Evolutionary conservation across 1,284 basidiomycete genomes (phyloP).

Genomic region (Neonothopanus nambi): DNA sequence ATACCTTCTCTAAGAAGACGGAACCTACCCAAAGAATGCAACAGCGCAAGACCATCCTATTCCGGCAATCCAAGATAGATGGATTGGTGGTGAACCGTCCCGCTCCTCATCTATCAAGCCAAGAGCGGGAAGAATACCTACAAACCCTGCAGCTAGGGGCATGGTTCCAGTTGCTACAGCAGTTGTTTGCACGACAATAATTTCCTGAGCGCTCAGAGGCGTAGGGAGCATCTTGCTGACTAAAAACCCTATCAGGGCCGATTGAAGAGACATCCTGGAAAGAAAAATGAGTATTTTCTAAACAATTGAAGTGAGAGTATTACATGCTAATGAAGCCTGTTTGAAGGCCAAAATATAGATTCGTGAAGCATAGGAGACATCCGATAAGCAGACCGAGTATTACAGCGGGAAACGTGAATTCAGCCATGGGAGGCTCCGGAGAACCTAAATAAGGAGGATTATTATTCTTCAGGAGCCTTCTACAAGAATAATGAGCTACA

Average conservation of each 20-base stretch:
- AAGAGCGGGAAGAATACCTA: slow-evolving; percentile 92
- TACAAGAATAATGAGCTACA: too few relatives aligned
- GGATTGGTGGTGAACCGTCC: slow-evolving; percentile 79
- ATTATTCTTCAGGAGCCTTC: too few relatives aligned
- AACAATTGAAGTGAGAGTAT: slow-evolving; percentile 16
- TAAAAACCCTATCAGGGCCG: slow-evolving; percentile 88
- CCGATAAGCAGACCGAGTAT: slow-evolving; percentile 65
- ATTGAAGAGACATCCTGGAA: slow-evolving; percentile 92
- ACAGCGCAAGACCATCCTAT: slow-evolving; percentile 85
- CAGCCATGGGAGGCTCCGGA: slow-evolving; percentile 21
- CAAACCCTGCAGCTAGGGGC: slow-evolving; percentile 92
- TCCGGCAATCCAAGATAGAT: slow-evolving; percentile 69
- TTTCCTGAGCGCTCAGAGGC: slow-evolving; percentile 85
- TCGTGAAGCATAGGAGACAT: slow-evolving; percentile 75
- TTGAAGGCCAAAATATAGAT: slow-evolving; percentile 76
- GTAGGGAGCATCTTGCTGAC: slow-evolving; percentile 74
- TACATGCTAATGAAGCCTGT: slow-evolving; percentile 78
- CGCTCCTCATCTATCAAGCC: slow-evolving; percentile 71
- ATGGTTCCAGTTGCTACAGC: slow-evolving; percentile 92
- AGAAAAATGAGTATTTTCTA: slow-evolving; percentile 7
- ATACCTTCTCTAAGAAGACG: background rate
- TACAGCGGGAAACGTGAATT: slow-evolving; percentile 44
- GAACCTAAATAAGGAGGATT: background rate
- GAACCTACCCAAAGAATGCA: slow-evolving; percentile 83
- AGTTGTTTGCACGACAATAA: slow-evolving; percentile 93